Evolutionary conservation across 257 asterid genomes (phyloP).

Genomic region (Nicotiana undulata): DNA sequence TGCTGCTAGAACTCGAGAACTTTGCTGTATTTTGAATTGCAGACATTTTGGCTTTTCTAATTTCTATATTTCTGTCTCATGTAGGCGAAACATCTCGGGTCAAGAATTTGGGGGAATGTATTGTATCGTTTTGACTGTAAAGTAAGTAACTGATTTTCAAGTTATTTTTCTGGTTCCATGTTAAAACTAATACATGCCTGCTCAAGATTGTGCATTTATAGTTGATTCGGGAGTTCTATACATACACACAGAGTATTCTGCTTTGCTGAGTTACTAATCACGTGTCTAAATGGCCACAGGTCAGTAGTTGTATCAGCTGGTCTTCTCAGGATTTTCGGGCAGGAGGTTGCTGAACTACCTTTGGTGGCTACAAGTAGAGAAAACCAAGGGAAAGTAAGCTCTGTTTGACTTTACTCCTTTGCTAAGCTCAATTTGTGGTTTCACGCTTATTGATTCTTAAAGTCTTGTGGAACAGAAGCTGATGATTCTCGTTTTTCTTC

Average conservation of each 20-base stretch:
- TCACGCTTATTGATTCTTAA: neutral
- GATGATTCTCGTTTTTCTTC: neutral
- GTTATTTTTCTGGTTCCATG: neutral
- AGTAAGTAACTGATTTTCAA: constrained; percentile 41
- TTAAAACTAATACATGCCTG: neutral
- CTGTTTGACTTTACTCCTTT: neutral
- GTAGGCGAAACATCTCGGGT: constrained; percentile 97
- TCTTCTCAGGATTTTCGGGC: constrained; percentile 86
- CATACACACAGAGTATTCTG: neutral
- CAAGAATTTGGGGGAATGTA: constrained; percentile 99
- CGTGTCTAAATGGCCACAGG: constrained; percentile 33
- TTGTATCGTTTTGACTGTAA: constrained; percentile 71
- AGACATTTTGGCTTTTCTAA: neutral
- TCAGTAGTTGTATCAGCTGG: constrained; percentile 92
- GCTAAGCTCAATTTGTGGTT: neutral
- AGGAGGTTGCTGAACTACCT: constrained; percentile 95
- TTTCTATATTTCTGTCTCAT: constrained; percentile 9
- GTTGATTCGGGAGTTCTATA: neutral
- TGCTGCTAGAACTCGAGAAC: neutral
- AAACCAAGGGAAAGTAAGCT: constrained; percentile 86
- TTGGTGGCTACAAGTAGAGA: constrained; percentile 85
- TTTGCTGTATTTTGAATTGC: neutral
- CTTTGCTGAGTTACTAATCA: neutral
- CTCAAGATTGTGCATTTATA: neutral
- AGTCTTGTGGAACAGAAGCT: neutral